These are phyloP conservation scores for Aspergillus candidus DNA, from an alignment of 2,329 filamentous ascomycete genomes.

Conservation along the genomic window DNA sequence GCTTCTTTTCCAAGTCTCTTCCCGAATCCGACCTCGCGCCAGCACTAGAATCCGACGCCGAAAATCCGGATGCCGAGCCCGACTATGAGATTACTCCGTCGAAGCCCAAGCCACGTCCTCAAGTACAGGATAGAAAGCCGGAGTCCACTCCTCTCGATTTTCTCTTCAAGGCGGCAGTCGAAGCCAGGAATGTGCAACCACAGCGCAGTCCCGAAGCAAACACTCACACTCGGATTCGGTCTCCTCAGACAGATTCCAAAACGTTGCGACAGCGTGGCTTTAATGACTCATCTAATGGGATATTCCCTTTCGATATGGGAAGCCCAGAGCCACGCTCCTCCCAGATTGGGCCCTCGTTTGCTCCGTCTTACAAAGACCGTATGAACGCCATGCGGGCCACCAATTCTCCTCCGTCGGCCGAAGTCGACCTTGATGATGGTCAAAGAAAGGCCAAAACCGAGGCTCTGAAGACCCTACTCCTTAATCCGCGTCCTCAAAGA, in stretches of 20 bases:
- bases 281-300: conserved; percentile 47
- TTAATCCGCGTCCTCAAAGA: conserved; percentile 38
- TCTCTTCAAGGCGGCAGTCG: conserved; percentile 80
- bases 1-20: conserved; percentile 72
- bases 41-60: conserved; percentile 34
- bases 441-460: conserved; percentile 40
- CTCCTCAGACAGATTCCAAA: conserved; percentile 41
- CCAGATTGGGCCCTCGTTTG: conserved; percentile 60
- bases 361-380: conserved; percentile 49
- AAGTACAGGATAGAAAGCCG: conserved; percentile 35
- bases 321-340: conserved; percentile 48
- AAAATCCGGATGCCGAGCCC: conserved; percentile 30
- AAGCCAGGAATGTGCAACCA: conserved; percentile 52
- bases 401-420: conserved; percentile 27
- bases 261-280: conserved; percentile 38
- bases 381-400: conserved; percentile 40
- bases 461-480: conserved; percentile 41
- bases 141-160: conserved; percentile 75
- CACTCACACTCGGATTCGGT: conserved; percentile 43
- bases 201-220: conserved; percentile 39
- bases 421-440: conserved; percentile 29
- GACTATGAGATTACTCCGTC: conserved; percentile 38
- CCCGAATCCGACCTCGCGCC: conserved; percentile 51
- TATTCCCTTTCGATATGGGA: conserved; percentile 66
- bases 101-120: conserved; percentile 38